These are phyloP conservation scores for Ganoderma multipileum DNA, from an alignment of 1,284 basidiomycete genomes.

Conservation along the genomic window DNA sequence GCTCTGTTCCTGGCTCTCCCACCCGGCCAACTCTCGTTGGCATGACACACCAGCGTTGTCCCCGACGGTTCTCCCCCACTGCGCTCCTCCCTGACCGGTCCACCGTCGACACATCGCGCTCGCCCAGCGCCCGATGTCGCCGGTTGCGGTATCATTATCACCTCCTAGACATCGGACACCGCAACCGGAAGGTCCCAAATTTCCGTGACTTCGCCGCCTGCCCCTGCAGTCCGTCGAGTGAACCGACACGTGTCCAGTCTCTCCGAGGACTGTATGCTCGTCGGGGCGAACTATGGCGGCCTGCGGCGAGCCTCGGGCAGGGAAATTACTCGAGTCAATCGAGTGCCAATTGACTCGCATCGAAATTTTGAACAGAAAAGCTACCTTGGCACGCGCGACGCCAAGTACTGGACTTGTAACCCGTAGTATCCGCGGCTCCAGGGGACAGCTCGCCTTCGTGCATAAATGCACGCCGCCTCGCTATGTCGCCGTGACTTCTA, in stretches of 20 bases:
- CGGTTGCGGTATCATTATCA: not conserved
- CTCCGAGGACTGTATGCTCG: conserved; percentile 3
- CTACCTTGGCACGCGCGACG: conserved; percentile 1
- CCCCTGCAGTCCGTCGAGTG: conserved; percentile 1
- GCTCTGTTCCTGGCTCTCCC: conserved; percentile 19
- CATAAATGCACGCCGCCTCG: not conserved
- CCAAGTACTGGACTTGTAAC: not conserved
- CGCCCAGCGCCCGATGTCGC: conserved; percentile 12
- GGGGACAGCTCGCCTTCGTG: not conserved
- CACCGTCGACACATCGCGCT: conserved; percentile 16
- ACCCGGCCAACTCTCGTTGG: conserved; percentile 24
- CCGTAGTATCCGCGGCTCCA: not conserved
- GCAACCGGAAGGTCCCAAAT: not conserved
- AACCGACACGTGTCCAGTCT: conserved; percentile 14
- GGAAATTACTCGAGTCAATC: no score
- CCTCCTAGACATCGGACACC: not conserved
- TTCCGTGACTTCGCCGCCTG: conserved; percentile 4
- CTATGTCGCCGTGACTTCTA: not conserved
- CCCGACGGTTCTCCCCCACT: conserved; percentile 14
- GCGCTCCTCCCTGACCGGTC: not conserved
- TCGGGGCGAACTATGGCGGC: conserved; percentile 1
- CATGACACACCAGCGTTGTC: conserved; percentile 21
- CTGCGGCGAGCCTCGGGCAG: conserved; percentile 1
- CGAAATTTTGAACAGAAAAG: not conserved
- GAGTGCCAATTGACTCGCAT: not conserved